phyloP scores from a whole-genome alignment of 208 protist genomes.

The Wallacemonas sp. region DNA sequence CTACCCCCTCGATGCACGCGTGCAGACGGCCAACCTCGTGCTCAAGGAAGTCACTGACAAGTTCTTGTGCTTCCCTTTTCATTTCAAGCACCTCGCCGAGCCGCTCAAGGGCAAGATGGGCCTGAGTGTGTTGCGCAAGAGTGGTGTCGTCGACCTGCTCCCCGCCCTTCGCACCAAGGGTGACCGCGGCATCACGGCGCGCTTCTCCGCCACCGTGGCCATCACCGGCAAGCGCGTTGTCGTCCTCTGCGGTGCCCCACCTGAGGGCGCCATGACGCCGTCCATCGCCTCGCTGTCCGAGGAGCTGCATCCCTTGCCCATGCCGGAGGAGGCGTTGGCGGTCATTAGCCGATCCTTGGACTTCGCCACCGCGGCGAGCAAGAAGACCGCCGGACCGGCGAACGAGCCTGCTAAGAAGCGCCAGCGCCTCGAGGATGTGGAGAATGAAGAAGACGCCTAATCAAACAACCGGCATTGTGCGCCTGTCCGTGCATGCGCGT shows the following conservation, averaged over 20 bases:
- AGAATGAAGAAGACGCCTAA: constrained; percentile 27
- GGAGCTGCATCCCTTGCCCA: constrained; percentile 28
- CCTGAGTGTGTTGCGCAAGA: constrained; percentile 53
- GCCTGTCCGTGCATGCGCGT: too few relatives aligned
- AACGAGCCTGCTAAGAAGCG: constrained; percentile 29
- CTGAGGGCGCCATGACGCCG: constrained; percentile 13
- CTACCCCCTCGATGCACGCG: constrained; percentile 51
- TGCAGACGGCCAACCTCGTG: constrained; percentile 49
- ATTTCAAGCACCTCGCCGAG: constrained; percentile 59
- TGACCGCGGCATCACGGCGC: constrained; percentile 51
- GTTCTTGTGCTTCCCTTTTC: constrained; percentile 82
- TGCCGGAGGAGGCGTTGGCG: constrained; percentile 35
- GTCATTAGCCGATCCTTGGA: constrained; percentile 41
- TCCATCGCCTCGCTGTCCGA: constrained; percentile 21
- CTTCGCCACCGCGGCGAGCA: constrained; percentile 29
- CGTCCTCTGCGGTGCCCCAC: constrained; percentile 75
- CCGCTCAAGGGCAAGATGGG: constrained; percentile 68
- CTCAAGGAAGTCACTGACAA: constrained; percentile 67
- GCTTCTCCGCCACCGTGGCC: constrained; percentile 81
- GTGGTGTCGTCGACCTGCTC: constrained; percentile 65
- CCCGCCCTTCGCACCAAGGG: constrained; percentile 57
- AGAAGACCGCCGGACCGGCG: constrained; percentile 7
- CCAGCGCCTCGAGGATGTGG: constrained; percentile 20
- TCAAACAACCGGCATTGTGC: too few relatives aligned
- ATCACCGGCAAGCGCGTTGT: constrained; percentile 67